Evolutionary conservation across 208 protist genomes (phyloP), one percentile per base, ranked within the genome.

Genomic region (Acanthamoeba royreba): DNA sequence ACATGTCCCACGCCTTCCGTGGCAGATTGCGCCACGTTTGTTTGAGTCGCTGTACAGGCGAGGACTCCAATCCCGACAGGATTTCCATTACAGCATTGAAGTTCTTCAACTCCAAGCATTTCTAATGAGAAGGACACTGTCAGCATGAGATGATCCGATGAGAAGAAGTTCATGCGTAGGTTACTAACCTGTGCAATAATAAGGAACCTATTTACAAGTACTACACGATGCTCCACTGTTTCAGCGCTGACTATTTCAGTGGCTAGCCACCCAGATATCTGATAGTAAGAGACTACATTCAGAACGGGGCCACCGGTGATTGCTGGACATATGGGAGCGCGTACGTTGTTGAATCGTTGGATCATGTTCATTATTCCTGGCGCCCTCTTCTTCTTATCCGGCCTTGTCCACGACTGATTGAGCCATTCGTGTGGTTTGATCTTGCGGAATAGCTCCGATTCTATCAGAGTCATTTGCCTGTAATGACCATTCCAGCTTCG

Each of bases 401-500:
- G 8, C 38, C 92, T 94, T 5, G 94, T 95, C 95, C 95, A 96
- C 7, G 79, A 52, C n/a, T 94, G 53, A 9, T 86, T 55, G 22
- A 96, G 46, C 22, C 61, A 95, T 17, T 97, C 96, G 40, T 90
- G 93, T 4, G 93, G 52, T 33, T 96, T 40, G 43, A 97, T 97
- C 13, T 92, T 93, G 31, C 77, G 47, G 31, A 87, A 97, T 1
- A 96, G 17, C 15, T 93, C 74, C 0, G 53, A 85, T 46, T 97
- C 96, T 35, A 96, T 92, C 2, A 96, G 45, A 19, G 94, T 94
- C 8, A 97, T 43, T 61, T 96, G 95, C 42, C 96, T 66, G 63
- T 19, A n/a, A n/a, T n/a, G n/a, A n/a, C n/a, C n/a, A n/a, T n/a
- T n/a, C n/a, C n/a, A n/a, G n/a, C n/a, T n/a, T n/a, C n/a, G n/a